Evolutionary conservation across 768 basidiomycete species (phyloP).

Genomic region (Pleurotus platypus): DNA sequence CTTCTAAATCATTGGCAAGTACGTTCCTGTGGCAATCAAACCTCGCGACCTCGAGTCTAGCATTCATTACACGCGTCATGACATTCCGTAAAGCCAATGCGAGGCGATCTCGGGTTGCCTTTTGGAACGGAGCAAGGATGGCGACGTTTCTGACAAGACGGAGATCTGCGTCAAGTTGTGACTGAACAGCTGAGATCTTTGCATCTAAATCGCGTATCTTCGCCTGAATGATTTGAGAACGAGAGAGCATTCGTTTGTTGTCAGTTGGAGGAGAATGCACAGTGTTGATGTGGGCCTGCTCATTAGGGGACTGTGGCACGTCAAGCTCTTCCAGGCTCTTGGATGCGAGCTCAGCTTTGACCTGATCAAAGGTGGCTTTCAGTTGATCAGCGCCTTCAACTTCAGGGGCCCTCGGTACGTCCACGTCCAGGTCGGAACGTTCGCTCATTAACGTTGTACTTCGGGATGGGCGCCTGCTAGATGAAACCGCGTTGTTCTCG

Average conservation of each 20-base stretch:
- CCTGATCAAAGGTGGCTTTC: slow-evolving; percentile 70
- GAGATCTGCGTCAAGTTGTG: slow-evolving; percentile 64
- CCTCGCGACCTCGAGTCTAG: slow-evolving; percentile 72
- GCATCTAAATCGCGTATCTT: slow-evolving; percentile 66
- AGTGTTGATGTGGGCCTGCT: slow-evolving; percentile 2
- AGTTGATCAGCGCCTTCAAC: slow-evolving; percentile 63
- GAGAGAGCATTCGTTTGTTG: slow-evolving; percentile 38
- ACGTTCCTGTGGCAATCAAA: slow-evolving; percentile 74
- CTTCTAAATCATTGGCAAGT: slow-evolving; percentile 69
- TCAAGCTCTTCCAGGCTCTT: slow-evolving; percentile 24
- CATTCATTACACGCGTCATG: slow-evolving; percentile 60
- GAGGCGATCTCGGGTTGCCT: slow-evolving; percentile 77
- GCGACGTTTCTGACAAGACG: slow-evolving; percentile 79
- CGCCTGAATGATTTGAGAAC: slow-evolving; percentile 52
- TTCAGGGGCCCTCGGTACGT: slow-evolving; percentile 49
- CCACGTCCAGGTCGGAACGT: slow-evolving; percentile 30
- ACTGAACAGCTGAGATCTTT: slow-evolving; percentile 47
- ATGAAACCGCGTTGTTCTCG: slow-evolving; percentile 15
- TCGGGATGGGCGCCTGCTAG: slow-evolving; percentile 18
- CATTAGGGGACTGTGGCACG: slow-evolving; percentile 11
- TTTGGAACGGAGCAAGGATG: slow-evolving; percentile 84
- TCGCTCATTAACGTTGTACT: slow-evolving; percentile 27
- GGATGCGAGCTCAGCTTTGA: slow-evolving; percentile 80
- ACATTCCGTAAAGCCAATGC: slow-evolving; percentile 54
- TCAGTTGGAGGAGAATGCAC: slow-evolving; percentile 14